Conservation (phyloP, 768 basidiomycete species). For the Trichaptum fuscoviolaceum region DNA sequence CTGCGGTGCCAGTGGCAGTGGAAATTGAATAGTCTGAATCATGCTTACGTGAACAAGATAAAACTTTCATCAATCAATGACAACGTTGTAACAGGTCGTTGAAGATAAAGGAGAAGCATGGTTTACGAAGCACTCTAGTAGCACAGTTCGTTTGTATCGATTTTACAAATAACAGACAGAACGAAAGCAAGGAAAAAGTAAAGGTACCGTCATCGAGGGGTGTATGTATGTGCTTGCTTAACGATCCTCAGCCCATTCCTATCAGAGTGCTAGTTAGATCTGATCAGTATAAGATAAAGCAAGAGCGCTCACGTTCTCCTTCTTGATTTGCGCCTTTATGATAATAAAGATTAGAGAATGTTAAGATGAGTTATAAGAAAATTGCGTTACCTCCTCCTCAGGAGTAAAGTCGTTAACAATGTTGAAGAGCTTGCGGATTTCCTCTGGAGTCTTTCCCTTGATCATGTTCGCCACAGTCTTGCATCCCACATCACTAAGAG, state of each 20-base stretch:
- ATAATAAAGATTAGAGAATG: slow-evolving; percentile 12
- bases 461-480: slow-evolving; percentile 99
- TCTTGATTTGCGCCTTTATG: slow-evolving; percentile 90
- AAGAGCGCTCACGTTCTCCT: slow-evolving; percentile 80
- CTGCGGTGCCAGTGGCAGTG: slow-evolving; percentile 3
- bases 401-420: slow-evolving; percentile 98
- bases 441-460: slow-evolving; percentile 99
- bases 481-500: slow-evolving; percentile 85
- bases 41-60: slow-evolving; percentile 1
- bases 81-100: not conserved
- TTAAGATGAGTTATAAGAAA: slow-evolving; percentile 9
- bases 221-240: slow-evolving; percentile 29
- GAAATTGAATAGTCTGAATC: slow-evolving; percentile 4
- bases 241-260: slow-evolving; percentile 95
- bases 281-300: slow-evolving; percentile 2
- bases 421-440: slow-evolving; percentile 98
- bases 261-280: slow-evolving; percentile 8
- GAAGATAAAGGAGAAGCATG: not conserved
- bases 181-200: slow-evolving; percentile 18
- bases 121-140: not conserved
- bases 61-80: not conserved
- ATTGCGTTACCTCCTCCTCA: slow-evolving; percentile 82
- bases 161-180: slow-evolving; percentile 18
- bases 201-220: slow-evolving; percentile 14
- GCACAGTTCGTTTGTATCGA: not conserved